Conservation (phyloP, 257 asterid genomes). For the Solanum appendiculatum region DNA sequence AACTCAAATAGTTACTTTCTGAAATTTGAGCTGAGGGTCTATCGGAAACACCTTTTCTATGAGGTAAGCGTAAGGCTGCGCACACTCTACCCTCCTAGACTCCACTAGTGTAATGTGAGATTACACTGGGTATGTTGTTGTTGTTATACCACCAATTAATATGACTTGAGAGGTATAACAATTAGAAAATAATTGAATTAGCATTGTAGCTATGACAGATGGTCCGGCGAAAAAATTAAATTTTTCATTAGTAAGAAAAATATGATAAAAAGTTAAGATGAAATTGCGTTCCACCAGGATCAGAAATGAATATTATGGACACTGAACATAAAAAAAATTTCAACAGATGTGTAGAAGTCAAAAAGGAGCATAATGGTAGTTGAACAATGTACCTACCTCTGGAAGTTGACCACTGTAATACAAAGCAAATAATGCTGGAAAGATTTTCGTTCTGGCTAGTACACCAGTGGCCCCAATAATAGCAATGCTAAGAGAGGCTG, state of each 20-base stretch:
- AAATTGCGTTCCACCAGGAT: background rate
- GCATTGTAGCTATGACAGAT: background rate
- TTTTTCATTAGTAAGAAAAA: background rate
- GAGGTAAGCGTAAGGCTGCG: background rate
- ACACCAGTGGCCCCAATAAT: constrained; percentile 54
- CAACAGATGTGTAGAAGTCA: background rate
- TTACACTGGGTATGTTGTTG: background rate
- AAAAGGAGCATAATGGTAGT: background rate
- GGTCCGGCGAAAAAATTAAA: background rate
- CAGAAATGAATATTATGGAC: background rate
- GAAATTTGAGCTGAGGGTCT: background rate
- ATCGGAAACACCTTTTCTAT: background rate
- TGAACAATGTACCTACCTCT: constrained; percentile 17
- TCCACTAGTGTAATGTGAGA: background rate
- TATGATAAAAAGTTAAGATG: background rate
- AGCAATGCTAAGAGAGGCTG: constrained; percentile 33
- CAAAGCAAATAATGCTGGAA: constrained; percentile 45
- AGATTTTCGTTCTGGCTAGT: constrained; percentile 39
- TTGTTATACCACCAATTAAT: background rate
- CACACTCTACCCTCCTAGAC: background rate
- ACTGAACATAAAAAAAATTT: background rate
- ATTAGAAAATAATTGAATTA: background rate
- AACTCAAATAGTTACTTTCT: background rate
- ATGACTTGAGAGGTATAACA: background rate
- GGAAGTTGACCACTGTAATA: constrained; percentile 42